Base-by-base conservation (phyloP, 2,329 filamentous ascomycete species). In the Aspergillus persii region DNA sequence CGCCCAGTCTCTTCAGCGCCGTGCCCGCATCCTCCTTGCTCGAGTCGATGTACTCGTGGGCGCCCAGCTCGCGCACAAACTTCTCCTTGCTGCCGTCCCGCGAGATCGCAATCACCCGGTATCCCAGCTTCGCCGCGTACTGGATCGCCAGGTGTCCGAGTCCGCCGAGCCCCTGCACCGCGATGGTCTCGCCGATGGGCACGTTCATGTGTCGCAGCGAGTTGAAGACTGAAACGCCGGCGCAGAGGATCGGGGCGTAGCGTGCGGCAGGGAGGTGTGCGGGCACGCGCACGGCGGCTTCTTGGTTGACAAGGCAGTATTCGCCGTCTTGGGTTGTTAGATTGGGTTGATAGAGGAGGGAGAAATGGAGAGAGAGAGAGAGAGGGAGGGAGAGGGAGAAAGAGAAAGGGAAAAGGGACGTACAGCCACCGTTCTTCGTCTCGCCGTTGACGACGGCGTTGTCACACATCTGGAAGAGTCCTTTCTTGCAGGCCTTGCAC, bases 401-500 rank as follows among this genome's bases (percentile, higher is more conserved):
- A 44, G 48, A 39, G 33, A 18, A n/a, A 11, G 18, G 48, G 33
- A 30, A 2, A 4, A 4, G 8, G 39, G 12, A 65, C 77, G 66
- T 68, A 81, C 79, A 92, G 39, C 90, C 90, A 53, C 90, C 90
- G 63, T 89, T 81, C 44, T 76, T 78, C 3, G 77, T 84, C 4
- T 89, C 81, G 11, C 90, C 90, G 70, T 91, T 92, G 69, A 91
- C 71, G 0, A 74, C 71, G 51, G 70, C 76, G 63, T 87, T 84
- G 26, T 85, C 79, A 74, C 90, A 93, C 75, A 88, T 87, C 71
- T 92, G 88, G 76, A 84, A 90, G 27, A 83, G 72, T 1, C 85
- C 86, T 15, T 84, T 80, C 57, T 83, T 81, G 75, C 90, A 93
- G 11, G 82, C 70, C 31, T 80, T 81, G 77, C 90, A 93, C 1